phyloP scores from a whole-genome alignment of 768 basidiomycete genomes.

The Podaxis sp. region DNA sequence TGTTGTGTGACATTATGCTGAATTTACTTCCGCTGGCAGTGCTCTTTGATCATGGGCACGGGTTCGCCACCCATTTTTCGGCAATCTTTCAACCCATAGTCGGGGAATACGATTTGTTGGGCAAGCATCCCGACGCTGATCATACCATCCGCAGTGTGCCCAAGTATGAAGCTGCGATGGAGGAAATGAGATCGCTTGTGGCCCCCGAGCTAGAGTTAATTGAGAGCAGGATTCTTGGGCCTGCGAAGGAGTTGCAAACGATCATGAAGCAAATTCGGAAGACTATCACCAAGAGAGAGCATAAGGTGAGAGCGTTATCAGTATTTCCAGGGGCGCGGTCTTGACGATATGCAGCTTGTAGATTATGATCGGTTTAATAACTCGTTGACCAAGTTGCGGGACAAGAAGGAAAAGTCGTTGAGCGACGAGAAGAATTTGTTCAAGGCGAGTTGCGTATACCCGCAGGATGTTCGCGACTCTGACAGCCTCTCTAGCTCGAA shows the following conservation, averaged over 20 bases:
- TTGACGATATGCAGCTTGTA: conserved; percentile 49
- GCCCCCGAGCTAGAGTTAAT: conserved; percentile 94
- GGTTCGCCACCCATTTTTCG: conserved; percentile 63
- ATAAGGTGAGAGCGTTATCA: conserved; percentile 61
- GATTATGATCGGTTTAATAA: conserved; percentile 98
- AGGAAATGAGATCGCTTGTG: conserved; percentile 77
- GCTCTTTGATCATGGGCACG: conserved; percentile 63
- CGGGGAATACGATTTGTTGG: conserved; percentile 76
- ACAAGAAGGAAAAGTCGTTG: conserved; percentile 97
- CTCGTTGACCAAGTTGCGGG: conserved; percentile 89
- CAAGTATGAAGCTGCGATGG: conserved; percentile 69
- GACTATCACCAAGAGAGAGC: conserved; percentile 93
- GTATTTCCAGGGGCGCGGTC: conserved; percentile 6
- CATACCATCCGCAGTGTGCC: conserved; percentile 79
- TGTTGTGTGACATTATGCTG: conserved; percentile 2
- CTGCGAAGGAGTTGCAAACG: conserved; percentile 85
- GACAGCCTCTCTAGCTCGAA: conserved; percentile 60
- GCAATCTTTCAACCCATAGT: conserved; percentile 62
- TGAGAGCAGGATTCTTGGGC: conserved; percentile 78
- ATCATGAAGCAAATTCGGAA: conserved; percentile 90
- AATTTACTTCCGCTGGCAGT: conserved; percentile 32
- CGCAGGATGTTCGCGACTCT: background rate
- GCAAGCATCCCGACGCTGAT: conserved; percentile 74
- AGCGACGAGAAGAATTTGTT: conserved; percentile 96
- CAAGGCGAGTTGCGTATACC: conserved; percentile 57